These are phyloP conservation scores for Boletus reticulatus DNA, from an alignment of 768 basidiomycete genomes.

Conservation along the genomic window DNA sequence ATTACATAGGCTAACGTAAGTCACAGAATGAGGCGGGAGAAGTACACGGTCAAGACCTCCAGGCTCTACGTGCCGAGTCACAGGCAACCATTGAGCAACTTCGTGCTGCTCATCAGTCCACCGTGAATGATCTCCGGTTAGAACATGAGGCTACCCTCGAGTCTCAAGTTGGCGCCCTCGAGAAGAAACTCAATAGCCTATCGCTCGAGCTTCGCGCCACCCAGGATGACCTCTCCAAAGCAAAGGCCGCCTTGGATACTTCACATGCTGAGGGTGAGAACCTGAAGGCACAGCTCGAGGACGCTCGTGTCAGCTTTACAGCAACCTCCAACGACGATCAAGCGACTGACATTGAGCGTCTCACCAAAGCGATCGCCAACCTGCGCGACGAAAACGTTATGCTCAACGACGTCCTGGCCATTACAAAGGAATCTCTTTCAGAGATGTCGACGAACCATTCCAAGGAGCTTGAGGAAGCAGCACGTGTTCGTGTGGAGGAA, in stretches of 20 bases:
- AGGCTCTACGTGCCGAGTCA: slow-evolving; percentile 64
- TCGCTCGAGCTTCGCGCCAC: slow-evolving; percentile 80
- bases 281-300: slow-evolving; percentile 63
- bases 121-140: slow-evolving; percentile 57
- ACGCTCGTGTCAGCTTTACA: slow-evolving; percentile 48
- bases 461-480: slow-evolving; percentile 74
- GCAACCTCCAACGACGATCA: slow-evolving; percentile 46
- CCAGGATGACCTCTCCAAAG: slow-evolving; percentile 76
- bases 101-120: slow-evolving; percentile 54
- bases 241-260: slow-evolving; percentile 57
- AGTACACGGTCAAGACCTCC: slow-evolving; percentile 67
- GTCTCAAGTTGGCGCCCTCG: slow-evolving; percentile 50
- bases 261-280: slow-evolving; percentile 53
- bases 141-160: slow-evolving; percentile 65
- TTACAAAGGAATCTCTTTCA: slow-evolving; percentile 67
- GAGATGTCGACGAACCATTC: slow-evolving; percentile 70
- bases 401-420: slow-evolving; percentile 60
- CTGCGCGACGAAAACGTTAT: slow-evolving; percentile 70
- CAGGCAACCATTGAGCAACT: slow-evolving; percentile 69
- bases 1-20: slow-evolving; percentile 7
- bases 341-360: slow-evolving; percentile 50
- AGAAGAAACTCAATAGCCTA: slow-evolving; percentile 62
- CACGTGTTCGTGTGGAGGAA: slow-evolving; percentile 67
- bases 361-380: slow-evolving; percentile 56
- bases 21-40: slow-evolving; percentile 68